phyloP scores from a whole-genome alignment of 139 green algal species.

The Picochlorum costavermella region DNA sequence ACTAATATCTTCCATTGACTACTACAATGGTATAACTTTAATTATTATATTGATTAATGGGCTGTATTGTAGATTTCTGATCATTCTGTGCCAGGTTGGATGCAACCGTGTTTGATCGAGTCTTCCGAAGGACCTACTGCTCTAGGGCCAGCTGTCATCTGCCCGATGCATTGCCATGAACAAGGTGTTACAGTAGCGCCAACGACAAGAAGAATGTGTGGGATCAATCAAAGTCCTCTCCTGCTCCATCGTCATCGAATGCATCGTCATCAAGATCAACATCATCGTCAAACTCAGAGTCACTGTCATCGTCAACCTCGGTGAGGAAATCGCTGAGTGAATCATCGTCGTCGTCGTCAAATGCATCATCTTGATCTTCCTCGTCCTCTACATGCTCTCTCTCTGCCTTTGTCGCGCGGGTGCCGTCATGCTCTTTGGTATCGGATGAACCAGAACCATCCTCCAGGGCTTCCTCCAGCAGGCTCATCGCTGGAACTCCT shows the following conservation, averaged over 20 bases:
- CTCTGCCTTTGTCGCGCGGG: background rate
- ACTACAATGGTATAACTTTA: background rate
- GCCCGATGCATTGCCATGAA: too few relatives aligned
- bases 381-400: background rate
- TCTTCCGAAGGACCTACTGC: too few relatives aligned
- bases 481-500: slow-evolving; percentile 2
- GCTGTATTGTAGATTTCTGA: background rate
- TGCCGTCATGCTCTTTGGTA: background rate
- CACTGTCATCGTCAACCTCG: slow-evolving; percentile 12
- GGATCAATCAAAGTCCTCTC: background rate
- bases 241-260: background rate
- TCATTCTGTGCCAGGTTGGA: background rate
- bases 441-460: background rate
- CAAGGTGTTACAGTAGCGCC: too few relatives aligned
- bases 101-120: background rate
- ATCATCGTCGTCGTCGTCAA: slow-evolving; percentile 7
- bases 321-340: slow-evolving; percentile 8
- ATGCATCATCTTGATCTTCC: background rate
- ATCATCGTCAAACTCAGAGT: slow-evolving; percentile 13
- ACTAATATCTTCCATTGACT: slow-evolving; percentile 8
- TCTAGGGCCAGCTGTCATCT: too few relatives aligned
- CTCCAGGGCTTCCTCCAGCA: slow-evolving; percentile 5
- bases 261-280: background rate
- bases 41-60: background rate
- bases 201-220: too few relatives aligned